These are phyloP conservation scores for Xylaria telfairii DNA, from an alignment of 495 filamentous ascomycete species.

Conservation along the genomic window DNA sequence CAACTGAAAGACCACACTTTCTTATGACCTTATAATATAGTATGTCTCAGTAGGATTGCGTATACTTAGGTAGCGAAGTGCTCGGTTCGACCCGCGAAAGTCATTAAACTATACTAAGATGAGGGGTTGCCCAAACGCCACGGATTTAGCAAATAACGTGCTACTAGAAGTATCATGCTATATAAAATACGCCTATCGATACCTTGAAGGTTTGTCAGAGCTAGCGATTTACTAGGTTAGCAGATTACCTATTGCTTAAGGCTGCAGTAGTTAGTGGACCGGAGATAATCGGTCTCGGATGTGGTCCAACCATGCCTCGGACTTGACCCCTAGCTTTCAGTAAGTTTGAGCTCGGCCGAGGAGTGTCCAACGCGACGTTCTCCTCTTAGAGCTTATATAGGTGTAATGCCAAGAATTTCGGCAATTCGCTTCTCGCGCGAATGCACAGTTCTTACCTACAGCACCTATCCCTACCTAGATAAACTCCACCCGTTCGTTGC, in stretches of 20 bases:
- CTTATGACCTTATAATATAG: too few relatives aligned
- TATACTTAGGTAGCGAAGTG: neutral
- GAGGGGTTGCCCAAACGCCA: neutral
- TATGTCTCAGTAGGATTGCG: too few relatives aligned
- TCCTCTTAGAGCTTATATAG: neutral
- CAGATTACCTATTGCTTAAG: neutral
- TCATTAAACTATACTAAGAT: neutral
- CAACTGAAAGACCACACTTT: neutral
- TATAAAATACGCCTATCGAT: too few relatives aligned
- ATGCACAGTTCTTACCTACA: too few relatives aligned
- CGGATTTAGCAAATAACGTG: neutral
- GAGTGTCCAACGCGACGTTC: neutral
- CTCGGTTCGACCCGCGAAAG: neutral
- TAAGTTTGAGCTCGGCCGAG: conserved; percentile 11
- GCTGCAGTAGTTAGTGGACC: neutral
- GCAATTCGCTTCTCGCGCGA: conserved; percentile 13
- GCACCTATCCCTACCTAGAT: too few relatives aligned
- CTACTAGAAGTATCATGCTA: neutral
- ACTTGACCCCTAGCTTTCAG: neutral
- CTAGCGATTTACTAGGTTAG: neutral
- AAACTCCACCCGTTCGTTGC: too few relatives aligned
- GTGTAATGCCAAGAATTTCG: conserved; percentile 15
- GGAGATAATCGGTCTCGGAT: neutral
- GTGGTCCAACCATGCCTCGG: neutral
- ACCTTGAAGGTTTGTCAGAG: too few relatives aligned